Base-by-base conservation (phyloP, 768 basidiomycete genomes). In the Dentipellis fragilis region DNA sequence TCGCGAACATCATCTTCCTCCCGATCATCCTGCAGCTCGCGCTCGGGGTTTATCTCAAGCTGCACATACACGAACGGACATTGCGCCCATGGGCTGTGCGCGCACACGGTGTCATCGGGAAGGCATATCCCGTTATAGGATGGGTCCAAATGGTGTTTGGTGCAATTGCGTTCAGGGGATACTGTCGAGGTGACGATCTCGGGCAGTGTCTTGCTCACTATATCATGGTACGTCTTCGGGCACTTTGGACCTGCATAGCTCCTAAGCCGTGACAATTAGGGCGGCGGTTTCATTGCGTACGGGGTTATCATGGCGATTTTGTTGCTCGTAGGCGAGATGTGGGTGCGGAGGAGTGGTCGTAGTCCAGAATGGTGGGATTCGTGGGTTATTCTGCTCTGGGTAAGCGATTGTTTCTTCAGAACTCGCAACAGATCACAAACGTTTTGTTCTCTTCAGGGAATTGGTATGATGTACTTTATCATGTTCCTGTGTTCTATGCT, bases 131-230 rank as follows among this genome's bases (percentile, higher is more conserved):
- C 0, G 71, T 95, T 54, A 63, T 95, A 9, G 93, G 85, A 7
- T 95, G 93, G 93, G 75, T 75, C 1, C 93, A 96, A 67, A 89
- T 91, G 75, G 69, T 96, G 9, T 90, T 95, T 67, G 93, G 92
- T 19, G 85, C 81, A 37, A 78, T 88, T 46, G 76, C 85, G 0
- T 77, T 85, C 62, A 71, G 81, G 52, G 85, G 87, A 6, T 92
- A 91, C 64, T 96, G 93, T 66, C 75, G 83, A 16, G 88, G 80
- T n/a, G 86, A 76, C 5, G 71, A 81, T 29, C 72, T 93, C 1
- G 86, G 83, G 7, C 93, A 95, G 72, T 96, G 93, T 68, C 76
- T 91, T 1, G 90, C 89, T 0, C 89, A 90, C 66, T 90, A 90
- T 65, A 87, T 90, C 57, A 89, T 89, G 87, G 75, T 75, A 47